phyloP scores from a whole-genome alignment of 345 rosid genomes.

The Camelina neglecta region DNA sequence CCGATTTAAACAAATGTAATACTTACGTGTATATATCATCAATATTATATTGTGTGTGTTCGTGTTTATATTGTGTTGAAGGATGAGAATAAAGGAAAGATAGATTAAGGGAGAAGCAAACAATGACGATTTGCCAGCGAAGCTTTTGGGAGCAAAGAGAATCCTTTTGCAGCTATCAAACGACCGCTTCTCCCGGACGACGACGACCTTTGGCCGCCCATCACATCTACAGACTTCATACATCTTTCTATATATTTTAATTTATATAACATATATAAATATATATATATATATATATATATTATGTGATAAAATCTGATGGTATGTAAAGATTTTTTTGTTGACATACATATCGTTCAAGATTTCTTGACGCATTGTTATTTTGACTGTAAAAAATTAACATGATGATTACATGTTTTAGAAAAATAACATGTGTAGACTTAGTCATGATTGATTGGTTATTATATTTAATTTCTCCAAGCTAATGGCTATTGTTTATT shows the following conservation, averaged over 20 bases:
- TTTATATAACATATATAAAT: not conserved
- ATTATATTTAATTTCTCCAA: not conserved
- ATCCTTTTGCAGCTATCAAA: constrained; percentile 42
- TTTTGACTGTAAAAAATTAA: not conserved
- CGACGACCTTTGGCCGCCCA: constrained; percentile 37
- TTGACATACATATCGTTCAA: not conserved
- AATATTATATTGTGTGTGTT: not conserved
- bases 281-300: not conserved
- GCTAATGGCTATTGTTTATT: constrained; percentile 11
- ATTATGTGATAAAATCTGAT: not conserved
- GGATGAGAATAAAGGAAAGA: constrained; percentile 27
- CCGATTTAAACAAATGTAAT: not conserved
- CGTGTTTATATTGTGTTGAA: not conserved
- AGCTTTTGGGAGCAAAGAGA: constrained; percentile 39
- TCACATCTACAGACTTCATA: constrained; percentile 12
- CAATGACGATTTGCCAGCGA: constrained; percentile 40
- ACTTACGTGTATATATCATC: not conserved
- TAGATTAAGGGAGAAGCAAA: constrained; percentile 41
- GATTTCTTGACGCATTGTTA: not conserved
- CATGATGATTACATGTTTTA: constrained; percentile 6
- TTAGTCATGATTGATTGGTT: not conserved
- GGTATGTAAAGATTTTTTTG: not conserved
- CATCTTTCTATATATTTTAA: not conserved
- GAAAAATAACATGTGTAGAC: not conserved
- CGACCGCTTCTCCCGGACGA: constrained; percentile 45